Evolutionary conservation across 1,284 basidiomycete species (phyloP).

Genomic region (Malassezia nana): DNA sequence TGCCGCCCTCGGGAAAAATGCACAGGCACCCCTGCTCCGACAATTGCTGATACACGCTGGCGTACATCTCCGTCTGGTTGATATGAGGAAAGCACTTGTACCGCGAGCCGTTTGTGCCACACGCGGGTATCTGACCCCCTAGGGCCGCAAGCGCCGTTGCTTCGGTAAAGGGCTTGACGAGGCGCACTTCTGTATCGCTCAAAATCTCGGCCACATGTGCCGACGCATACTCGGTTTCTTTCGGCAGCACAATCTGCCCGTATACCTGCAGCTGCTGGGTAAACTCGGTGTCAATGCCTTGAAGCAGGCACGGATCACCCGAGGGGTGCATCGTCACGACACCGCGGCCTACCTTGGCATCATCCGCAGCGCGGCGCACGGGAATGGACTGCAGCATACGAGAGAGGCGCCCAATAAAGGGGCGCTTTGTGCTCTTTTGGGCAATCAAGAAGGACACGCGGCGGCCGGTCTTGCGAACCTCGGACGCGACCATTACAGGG

Average conservation of each 20-base stretch:
- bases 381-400: conserved; percentile 67
- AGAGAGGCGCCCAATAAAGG: conserved; percentile 71
- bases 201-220: conserved; percentile 81
- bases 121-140: conserved; percentile 15
- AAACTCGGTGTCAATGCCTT: conserved; percentile 74
- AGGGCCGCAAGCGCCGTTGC: conserved; percentile 42
- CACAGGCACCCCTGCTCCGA: conserved; percentile 68
- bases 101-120: conserved; percentile 2
- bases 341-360: conserved; percentile 69
- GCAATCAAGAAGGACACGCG: conserved; percentile 82
- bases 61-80: conserved; percentile 89
- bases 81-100: conserved; percentile 52
- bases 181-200: conserved; percentile 66
- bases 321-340: conserved; percentile 60
- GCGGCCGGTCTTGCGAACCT: conserved; percentile 72
- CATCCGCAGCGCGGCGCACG: conserved; percentile 82
- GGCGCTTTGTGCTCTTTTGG: conserved; percentile 78
- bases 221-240: conserved; percentile 64
- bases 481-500: conserved; percentile 74
- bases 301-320: conserved; percentile 56
- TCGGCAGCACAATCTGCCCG: conserved; percentile 81
- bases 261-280: conserved; percentile 63
- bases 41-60: conserved; percentile 78
- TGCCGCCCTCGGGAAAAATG: conserved; percentile 47
- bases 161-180: conserved; percentile 72